Base-by-base conservation (phyloP, 371 early-diverging fungal genomes). In the Mortierella sp. region DNA sequence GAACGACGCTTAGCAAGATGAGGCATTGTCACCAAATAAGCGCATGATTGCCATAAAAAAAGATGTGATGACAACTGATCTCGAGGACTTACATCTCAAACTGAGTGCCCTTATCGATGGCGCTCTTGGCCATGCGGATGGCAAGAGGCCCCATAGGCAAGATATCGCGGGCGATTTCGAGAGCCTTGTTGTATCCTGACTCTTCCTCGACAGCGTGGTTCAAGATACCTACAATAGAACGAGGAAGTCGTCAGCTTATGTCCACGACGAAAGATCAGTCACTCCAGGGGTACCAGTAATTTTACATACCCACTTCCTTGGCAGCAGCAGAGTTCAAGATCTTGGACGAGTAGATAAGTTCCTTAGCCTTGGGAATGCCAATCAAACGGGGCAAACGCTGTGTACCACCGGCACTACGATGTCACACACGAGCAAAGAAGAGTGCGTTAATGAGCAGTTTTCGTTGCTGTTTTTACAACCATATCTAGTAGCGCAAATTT, bases 351-450 rank as follows among this genome's bases (percentile, higher is more conserved):
- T 87, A 98, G 32, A 97, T 93, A 23, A 98, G 84, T 55, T 97
- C 97, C 81, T 98, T 98, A 0, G 98, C 94, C 54, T 89, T 89
- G 19, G 96, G 84, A 26, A 88, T 64, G 2, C 99, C 99, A 55
- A 98, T 91, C 42, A 98, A 70, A 28, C 95, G 88, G 21, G 96
- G 88, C 41, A 97, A 81, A 41, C 98, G 84, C 82, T 97, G 96
- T 9, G 99, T 97, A 49, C 99, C 99, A 32, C 99, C 99, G 34
- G 99, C 97, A 41, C 97, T 94, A 81, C 2, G 50, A 49, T 3
- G 39, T 4, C 17, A 19, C 31, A 42, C 43, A 3, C 19, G 23
- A 6, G 49, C 24, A 26, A 48, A 7, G 26, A 27, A 48, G 6
- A n/a, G n/a, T n/a, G n/a, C n/a, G n/a, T n/a, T n/a, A n/a, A n/a